phyloP scores from a whole-genome alignment of 202 grass and related monocot genomes.

The Saccharum hybrid region DNA sequence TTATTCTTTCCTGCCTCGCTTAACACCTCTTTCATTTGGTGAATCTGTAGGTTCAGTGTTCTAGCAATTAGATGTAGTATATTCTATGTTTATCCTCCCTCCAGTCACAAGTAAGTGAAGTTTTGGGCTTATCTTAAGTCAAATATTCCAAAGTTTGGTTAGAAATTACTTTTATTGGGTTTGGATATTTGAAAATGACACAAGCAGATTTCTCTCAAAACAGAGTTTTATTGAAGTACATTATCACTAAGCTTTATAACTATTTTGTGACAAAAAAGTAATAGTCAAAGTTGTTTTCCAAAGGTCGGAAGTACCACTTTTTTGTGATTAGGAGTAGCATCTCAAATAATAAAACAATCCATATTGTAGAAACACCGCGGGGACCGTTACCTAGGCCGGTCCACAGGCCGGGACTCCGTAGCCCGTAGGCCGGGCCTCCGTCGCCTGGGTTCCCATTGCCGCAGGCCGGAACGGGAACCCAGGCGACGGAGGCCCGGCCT shows the following conservation, averaged over 20 bases:
- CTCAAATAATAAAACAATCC: conserved; percentile 34
- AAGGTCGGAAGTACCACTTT: not conserved
- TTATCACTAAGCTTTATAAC: not conserved
- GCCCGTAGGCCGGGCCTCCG: too few species aligned
- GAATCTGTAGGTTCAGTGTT: not conserved
- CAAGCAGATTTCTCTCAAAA: not conserved
- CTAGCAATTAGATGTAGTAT: conserved; percentile 10
- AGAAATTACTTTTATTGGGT: not conserved
- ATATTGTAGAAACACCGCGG: too few species aligned
- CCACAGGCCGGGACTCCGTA: too few species aligned
- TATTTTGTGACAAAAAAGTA: not conserved
- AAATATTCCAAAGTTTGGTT: not conserved
- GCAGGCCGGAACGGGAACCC: too few species aligned
- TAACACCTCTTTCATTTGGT: not conserved
- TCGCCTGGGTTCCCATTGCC: too few species aligned
- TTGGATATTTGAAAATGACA: conserved; percentile 2
- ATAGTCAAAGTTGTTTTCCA: not conserved
- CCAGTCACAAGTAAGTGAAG: not conserved
- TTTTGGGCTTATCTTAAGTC: not conserved
- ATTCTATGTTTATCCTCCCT: conserved; percentile 8
- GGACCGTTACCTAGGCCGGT: too few species aligned
- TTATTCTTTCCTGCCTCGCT: not conserved
- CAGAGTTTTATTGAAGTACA: not conserved
- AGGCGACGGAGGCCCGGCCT: too few species aligned
- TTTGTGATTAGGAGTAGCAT: not conserved